Evolutionary conservation across 305 asterid species (phyloP).

Genomic region (Rubia occidens): DNA sequence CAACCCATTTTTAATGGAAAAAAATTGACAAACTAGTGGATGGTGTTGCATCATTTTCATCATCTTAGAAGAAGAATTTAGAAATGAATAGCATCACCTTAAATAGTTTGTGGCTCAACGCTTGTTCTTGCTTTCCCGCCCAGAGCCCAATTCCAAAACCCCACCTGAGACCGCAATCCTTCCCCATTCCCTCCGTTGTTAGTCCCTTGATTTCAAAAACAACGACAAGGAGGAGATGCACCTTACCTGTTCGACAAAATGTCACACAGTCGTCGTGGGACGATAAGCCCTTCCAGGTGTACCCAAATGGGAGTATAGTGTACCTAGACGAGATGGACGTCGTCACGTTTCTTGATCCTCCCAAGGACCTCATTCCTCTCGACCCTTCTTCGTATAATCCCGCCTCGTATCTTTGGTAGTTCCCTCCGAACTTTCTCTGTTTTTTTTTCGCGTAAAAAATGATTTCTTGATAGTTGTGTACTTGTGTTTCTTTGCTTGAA

Average conservation of each 20-base stretch:
- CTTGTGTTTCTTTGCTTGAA: neutral
- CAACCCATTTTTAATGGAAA: no score
- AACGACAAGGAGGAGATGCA: neutral
- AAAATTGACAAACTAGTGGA: no score
- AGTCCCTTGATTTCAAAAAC: neutral
- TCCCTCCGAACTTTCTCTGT: no score
- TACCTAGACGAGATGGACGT: slow-evolving; percentile 63
- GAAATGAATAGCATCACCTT: neutral
- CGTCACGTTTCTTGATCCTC: slow-evolving; percentile 67
- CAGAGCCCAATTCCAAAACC: neutral
- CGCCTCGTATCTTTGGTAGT: slow-evolving; percentile 68
- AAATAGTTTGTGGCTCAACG: neutral
- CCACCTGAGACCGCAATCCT: neutral
- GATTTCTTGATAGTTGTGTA: neutral
- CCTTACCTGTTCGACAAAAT: slow-evolving; percentile 1
- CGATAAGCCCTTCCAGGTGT: slow-evolving; percentile 34
- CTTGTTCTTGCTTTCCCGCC: neutral
- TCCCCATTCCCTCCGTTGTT: neutral
- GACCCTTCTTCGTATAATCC: slow-evolving; percentile 76
- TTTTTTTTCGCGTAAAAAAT: neutral
- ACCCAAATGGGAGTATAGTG: slow-evolving; percentile 26
- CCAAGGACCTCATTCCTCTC: slow-evolving; percentile 58
- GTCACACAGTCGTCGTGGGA: slow-evolving; percentile 26
- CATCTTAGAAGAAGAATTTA: neutral
- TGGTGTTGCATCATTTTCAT: neutral